Evolutionary conservation across 129 eudicot genomes (phyloP).

Genomic region (Daucus carota): DNA sequence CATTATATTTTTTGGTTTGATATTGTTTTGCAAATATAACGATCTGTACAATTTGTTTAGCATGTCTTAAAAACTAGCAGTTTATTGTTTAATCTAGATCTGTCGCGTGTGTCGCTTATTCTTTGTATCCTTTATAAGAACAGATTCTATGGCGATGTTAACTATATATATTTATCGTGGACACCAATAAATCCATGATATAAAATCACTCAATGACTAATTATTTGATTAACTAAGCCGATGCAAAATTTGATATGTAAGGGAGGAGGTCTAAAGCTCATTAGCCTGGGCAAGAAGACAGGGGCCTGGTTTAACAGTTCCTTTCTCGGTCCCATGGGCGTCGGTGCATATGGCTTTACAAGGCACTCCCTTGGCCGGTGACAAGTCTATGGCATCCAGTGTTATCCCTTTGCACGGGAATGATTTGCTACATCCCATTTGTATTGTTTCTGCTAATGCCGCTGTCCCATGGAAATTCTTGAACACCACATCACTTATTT

Average conservation of each 20-base stretch:
- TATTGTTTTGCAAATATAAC: neutral
- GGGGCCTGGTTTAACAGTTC: conserved; percentile 36
- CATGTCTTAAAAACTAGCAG: too few species aligned
- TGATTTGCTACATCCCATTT: conserved; percentile 44
- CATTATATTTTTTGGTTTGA: neutral
- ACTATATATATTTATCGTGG: neutral
- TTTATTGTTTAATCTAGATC: neutral
- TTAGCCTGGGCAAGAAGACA: conserved; percentile 19
- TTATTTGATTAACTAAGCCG: neutral
- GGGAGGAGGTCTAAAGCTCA: neutral
- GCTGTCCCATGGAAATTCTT: conserved; percentile 43
- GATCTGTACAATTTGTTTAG: too few species aligned
- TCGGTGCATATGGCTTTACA: conserved; percentile 42
- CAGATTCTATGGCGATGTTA: neutral
- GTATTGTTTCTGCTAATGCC: conserved; percentile 35
- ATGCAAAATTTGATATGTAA: neutral
- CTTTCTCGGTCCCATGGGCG: conserved; percentile 37
- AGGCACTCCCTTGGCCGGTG: conserved; percentile 22
- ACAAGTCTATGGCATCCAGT: conserved; percentile 32
- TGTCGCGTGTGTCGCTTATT: neutral
- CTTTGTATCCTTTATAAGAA: neutral
- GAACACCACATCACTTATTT: conserved; percentile 37
- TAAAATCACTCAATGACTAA: neutral
- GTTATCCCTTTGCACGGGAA: conserved; percentile 45
- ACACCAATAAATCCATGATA: neutral